Conservation (phyloP, 495 filamentous ascomycete species). For the Trichoderma orchidacearum region DNA sequence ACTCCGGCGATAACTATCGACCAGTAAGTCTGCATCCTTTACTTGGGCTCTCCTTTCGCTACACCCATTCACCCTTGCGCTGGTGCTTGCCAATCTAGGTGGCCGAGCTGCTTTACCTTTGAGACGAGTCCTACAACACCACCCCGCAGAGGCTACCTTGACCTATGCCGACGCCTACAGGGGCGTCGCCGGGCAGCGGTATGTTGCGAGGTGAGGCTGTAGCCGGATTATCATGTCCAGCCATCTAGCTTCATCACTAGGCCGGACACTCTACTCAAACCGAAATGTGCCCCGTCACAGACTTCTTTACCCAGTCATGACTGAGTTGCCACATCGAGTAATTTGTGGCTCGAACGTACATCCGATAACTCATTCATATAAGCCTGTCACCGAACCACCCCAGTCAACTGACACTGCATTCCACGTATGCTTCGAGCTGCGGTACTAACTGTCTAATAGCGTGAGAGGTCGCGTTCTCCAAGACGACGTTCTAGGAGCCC, state of each 20-base stretch:
- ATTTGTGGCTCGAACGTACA: background rate
- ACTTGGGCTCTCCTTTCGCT: background rate
- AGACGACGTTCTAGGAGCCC: constrained; percentile 51
- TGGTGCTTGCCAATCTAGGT: background rate
- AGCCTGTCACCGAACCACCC: background rate
- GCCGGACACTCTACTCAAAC: background rate
- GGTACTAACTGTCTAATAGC: constrained; percentile 37
- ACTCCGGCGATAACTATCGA: constrained; percentile 38
- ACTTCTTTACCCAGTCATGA: too few relatives aligned
- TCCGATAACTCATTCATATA: background rate
- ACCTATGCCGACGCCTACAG: background rate
- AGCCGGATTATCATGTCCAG: background rate
- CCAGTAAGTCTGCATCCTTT: constrained; percentile 26
- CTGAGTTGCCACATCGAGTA: background rate
- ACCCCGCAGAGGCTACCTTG: background rate
- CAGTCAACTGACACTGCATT: background rate
- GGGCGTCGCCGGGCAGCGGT: background rate
- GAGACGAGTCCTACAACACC: background rate
- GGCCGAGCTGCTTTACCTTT: background rate
- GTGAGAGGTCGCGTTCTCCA: constrained; percentile 89
- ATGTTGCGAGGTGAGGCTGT: background rate
- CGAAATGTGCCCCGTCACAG: too few relatives aligned
- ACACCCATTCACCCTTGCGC: background rate
- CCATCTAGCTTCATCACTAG: background rate
- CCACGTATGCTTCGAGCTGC: background rate